These are phyloP conservation scores for Apiospora sp. DNA, from an alignment of 2,329 filamentous ascomycete species.

Conservation along the genomic window DNA sequence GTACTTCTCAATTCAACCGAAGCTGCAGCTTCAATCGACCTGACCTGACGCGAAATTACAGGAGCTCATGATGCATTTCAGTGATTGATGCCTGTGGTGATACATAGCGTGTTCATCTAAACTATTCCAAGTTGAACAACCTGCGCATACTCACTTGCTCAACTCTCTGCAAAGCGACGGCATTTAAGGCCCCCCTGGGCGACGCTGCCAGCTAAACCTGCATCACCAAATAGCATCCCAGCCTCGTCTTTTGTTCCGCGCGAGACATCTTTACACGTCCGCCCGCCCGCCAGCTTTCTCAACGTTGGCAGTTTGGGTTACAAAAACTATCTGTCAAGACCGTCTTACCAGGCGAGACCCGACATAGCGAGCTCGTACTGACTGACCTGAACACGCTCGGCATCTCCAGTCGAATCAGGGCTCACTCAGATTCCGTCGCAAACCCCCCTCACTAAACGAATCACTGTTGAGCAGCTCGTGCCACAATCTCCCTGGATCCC, in stretches of 20 bases:
- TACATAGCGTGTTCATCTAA: background rate
- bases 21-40: background rate
- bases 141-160: background rate
- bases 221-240: slow-evolving; percentile 2
- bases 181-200: background rate
- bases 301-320: background rate
- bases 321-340: slow-evolving; percentile 1
- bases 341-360: background rate
- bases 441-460: slow-evolving; percentile 19
- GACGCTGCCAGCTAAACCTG: background rate
- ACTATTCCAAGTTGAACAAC: background rate
- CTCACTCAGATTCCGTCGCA: background rate
- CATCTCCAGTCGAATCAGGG: slow-evolving; percentile 15
- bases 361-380: slow-evolving; percentile 5
- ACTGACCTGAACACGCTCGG: slow-evolving; percentile 13
- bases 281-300: background rate
- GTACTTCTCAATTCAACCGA: slow-evolving; percentile 4
- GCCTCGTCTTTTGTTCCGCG: slow-evolving; percentile 17
- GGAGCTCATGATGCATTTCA: background rate
- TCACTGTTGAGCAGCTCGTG: slow-evolving; percentile 12
- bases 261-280: background rate
- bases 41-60: background rate
- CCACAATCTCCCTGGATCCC: slow-evolving; percentile 20
- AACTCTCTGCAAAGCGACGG: background rate
- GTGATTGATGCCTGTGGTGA: background rate